These are phyloP conservation scores for Metschnikowia continentalis DNA, from an alignment of 805 yeast species.

Conservation along the genomic window DNA sequence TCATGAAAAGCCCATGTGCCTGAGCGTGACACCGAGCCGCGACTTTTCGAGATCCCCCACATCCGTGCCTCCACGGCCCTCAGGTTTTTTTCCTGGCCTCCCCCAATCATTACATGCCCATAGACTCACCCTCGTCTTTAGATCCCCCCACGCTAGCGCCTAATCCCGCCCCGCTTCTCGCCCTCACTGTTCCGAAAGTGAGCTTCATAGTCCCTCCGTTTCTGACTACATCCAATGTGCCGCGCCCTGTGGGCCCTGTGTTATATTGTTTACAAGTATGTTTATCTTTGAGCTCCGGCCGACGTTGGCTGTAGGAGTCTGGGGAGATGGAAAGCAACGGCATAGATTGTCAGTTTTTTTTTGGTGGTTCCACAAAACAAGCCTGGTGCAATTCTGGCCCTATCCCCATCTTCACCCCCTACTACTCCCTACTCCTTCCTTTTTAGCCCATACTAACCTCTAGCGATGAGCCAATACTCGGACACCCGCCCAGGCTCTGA, in stretches of 20 bases:
- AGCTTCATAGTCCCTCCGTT: neutral
- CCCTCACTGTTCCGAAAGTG: neutral
- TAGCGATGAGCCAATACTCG: conserved; percentile 11
- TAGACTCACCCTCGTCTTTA: neutral
- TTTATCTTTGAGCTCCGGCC: neutral
- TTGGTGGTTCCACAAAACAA: neutral
- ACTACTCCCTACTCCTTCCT: neutral
- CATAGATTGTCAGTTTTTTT: too few relatives aligned
- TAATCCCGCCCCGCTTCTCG: neutral
- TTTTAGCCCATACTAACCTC: neutral
- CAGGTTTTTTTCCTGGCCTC: conserved; percentile 1
- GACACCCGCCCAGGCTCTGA: conserved; percentile 9
- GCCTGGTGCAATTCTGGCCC: neutral
- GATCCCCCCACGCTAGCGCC: neutral
- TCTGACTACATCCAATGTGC: conserved; percentile 2
- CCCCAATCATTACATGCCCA: neutral
- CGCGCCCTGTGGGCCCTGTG: conserved; percentile 1
- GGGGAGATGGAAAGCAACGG: too few relatives aligned
- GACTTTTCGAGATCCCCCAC: conserved; percentile 5
- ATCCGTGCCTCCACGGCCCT: conserved; percentile 3
- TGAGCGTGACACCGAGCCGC: conserved; percentile 3
- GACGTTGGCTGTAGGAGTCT: neutral
- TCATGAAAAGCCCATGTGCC: neutral
- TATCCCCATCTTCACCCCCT: too few relatives aligned
- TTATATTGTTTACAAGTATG: conserved; percentile 6